These are phyloP conservation scores for Suillus discolor DNA, from an alignment of 768 basidiomycete species.

Conservation along the genomic window DNA sequence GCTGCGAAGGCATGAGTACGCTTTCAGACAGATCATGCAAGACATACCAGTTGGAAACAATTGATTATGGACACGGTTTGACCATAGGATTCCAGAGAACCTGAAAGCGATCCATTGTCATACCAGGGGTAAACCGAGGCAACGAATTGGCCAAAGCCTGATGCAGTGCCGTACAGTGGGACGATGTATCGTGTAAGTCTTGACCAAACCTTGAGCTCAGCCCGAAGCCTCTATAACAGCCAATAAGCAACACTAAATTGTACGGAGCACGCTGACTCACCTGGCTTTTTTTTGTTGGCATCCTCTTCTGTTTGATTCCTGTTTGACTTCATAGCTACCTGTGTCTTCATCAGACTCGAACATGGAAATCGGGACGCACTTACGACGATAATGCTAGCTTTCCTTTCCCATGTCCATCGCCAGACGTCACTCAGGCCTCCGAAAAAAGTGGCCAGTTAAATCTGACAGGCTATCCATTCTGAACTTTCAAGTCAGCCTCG, in stretches of 20 bases:
- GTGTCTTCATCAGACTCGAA: neutral
- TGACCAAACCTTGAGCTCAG: constrained; percentile 31
- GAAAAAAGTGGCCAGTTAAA: constrained; percentile 29
- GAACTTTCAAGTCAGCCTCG: neutral
- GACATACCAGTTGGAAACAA: constrained; percentile 21
- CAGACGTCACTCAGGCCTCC: constrained; percentile 35
- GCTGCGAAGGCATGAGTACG: constrained; percentile 11
- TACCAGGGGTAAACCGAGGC: constrained; percentile 32
- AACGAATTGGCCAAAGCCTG: constrained; percentile 29
- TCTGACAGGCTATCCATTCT: neutral
- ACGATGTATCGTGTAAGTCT: constrained; percentile 26
- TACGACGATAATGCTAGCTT: neutral
- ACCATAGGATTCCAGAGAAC: constrained; percentile 19
- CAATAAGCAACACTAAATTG: neutral
- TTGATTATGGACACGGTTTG: constrained; percentile 11
- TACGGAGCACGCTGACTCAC: neutral
- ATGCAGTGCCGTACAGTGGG: constrained; percentile 22
- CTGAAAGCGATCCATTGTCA: constrained; percentile 23
- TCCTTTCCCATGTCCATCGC: constrained; percentile 17
- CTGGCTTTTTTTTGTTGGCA: constrained; percentile 12
- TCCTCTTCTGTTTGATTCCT: constrained; percentile 12
- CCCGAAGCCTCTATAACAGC: constrained; percentile 19
- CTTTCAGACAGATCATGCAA: neutral
- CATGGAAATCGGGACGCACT: neutral
- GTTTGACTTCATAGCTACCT: constrained; percentile 13